phyloP scores from a whole-genome alignment of 768 basidiomycete genomes.

The Tephrocybe rancida region DNA sequence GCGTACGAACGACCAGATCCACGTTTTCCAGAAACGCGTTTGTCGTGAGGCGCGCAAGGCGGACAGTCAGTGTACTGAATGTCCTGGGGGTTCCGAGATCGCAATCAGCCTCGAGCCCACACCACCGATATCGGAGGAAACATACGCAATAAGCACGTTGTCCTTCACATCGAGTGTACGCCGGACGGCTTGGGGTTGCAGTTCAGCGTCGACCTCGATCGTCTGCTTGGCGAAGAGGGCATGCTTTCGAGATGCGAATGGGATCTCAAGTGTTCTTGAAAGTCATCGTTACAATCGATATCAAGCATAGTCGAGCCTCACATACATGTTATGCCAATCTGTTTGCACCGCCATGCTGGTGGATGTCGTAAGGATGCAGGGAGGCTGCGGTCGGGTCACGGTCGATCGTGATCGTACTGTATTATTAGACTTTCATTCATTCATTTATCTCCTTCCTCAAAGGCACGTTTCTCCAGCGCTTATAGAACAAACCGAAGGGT shows the following conservation, averaged over 20 bases:
- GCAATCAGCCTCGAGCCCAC: no score
- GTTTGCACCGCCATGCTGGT: constrained; percentile 14
- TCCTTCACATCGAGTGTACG: constrained; percentile 69
- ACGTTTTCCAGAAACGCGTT: constrained; percentile 92
- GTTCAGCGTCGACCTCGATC: constrained; percentile 85
- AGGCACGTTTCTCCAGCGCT: background rate
- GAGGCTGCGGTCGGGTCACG: background rate
- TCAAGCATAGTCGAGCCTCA: constrained; percentile 28
- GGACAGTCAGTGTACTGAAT: constrained; percentile 78
- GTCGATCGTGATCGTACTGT: background rate
- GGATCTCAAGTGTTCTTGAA: constrained; percentile 67
- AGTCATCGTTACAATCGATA: constrained; percentile 2
- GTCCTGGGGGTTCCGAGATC: constrained; percentile 42
- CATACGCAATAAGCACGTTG: constrained; percentile 76
- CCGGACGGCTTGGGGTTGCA: constrained; percentile 80
- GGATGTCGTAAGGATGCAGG: constrained; percentile 1
- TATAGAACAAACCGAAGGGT: constrained; percentile 8
- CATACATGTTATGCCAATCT: constrained; percentile 65
- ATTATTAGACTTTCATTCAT: background rate
- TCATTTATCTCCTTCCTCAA: background rate
- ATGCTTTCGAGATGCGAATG: constrained; percentile 74
- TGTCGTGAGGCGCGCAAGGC: constrained; percentile 80
- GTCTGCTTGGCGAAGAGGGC: constrained; percentile 81
- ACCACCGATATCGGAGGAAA: no score
- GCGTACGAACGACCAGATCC: constrained; percentile 81